Conservation (phyloP, 768 basidiomycete genomes). For the Neoboletus brunneissimus region DNA sequence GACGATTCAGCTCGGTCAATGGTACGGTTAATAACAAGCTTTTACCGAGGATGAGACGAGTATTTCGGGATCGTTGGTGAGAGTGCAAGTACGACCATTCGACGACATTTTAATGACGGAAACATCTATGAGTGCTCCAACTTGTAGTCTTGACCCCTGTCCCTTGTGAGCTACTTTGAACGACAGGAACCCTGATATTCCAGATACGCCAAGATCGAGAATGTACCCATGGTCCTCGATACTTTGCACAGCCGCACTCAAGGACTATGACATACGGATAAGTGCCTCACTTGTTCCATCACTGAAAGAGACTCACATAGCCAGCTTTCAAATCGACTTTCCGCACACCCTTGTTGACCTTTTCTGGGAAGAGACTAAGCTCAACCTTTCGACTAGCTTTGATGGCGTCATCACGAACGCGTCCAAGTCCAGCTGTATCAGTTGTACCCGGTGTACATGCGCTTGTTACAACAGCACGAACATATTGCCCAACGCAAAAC, state of each 20-base stretch:
- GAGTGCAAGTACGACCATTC: slow-evolving; percentile 77
- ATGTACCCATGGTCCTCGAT: slow-evolving; percentile 95
- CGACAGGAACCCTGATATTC: slow-evolving; percentile 80
- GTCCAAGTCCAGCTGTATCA: slow-evolving; percentile 54
- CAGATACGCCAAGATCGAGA: slow-evolving; percentile 77
- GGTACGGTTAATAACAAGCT: slow-evolving; percentile 21
- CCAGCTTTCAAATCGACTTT: slow-evolving; percentile 75
- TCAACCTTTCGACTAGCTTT: slow-evolving; percentile 78
- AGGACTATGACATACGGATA: slow-evolving; percentile 45
- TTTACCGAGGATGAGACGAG: slow-evolving; percentile 56
- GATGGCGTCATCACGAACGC: slow-evolving; percentile 62
- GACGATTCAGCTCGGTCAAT: not conserved
- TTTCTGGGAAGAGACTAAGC: slow-evolving; percentile 77
- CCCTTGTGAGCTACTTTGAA: slow-evolving; percentile 64
- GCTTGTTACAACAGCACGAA: slow-evolving; percentile 72
- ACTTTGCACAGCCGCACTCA: slow-evolving; percentile 76
- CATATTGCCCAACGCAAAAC: slow-evolving; percentile 82
- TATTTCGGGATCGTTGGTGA: slow-evolving; percentile 50
- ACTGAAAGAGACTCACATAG: slow-evolving; percentile 53
- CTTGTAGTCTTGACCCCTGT: slow-evolving; percentile 39
- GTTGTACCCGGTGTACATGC: slow-evolving; percentile 67
- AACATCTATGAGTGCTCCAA: slow-evolving; percentile 68
- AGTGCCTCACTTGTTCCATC: slow-evolving; percentile 3
- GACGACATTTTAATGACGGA: slow-evolving; percentile 65
- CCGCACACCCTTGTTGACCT: slow-evolving; percentile 77